A percentile compares a stretch with the other conserved stretches of the same genome.
These are phyloP conservation scores for Verticillium longisporum DNA, from an alignment of 2,329 filamentous ascomycete species.

Conservation along the genomic window DNA sequence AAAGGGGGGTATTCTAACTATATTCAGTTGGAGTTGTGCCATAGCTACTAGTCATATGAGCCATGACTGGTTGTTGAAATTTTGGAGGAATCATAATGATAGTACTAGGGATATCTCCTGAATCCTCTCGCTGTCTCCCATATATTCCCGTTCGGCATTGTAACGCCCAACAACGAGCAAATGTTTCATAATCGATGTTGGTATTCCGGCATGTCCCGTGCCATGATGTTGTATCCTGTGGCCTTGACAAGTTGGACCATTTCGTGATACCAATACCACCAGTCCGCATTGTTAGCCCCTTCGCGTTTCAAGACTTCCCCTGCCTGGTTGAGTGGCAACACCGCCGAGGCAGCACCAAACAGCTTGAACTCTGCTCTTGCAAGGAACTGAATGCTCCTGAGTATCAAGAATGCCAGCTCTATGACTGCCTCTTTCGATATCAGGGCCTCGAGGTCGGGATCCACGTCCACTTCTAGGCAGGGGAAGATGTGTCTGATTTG, in stretches of 20 bases:
- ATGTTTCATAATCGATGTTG: background rate
- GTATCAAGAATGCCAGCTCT: background rate
- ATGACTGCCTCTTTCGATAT: conserved; percentile 6
- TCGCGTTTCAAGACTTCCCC: background rate
- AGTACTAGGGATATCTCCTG: too few species aligned
- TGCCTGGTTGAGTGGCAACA: background rate
- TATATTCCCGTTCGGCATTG: background rate
- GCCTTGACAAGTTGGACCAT: background rate
- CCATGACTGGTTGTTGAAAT: too few species aligned
- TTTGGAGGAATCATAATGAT: too few species aligned
- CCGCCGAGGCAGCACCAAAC: background rate
- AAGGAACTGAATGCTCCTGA: background rate
- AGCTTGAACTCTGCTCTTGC: background rate
- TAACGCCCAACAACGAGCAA: too few species aligned
- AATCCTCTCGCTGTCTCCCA: background rate
- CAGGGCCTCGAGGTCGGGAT: conserved; percentile 17
- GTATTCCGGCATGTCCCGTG: background rate
- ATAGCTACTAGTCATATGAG: too few species aligned
- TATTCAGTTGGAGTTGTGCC: too few species aligned
- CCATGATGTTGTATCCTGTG: background rate
- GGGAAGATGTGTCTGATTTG: conserved; percentile 4
- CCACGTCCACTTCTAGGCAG: background rate
- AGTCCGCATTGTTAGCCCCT: background rate
- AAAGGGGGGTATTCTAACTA: too few species aligned
- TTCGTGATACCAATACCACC: background rate